Percentiles rank a stretch among this genome's conserved stretches.
These are phyloP conservation scores for Cutaneotrichosporon cutaneum DNA, from an alignment of 1,284 basidiomycete genomes.

Conservation along the genomic window DNA sequence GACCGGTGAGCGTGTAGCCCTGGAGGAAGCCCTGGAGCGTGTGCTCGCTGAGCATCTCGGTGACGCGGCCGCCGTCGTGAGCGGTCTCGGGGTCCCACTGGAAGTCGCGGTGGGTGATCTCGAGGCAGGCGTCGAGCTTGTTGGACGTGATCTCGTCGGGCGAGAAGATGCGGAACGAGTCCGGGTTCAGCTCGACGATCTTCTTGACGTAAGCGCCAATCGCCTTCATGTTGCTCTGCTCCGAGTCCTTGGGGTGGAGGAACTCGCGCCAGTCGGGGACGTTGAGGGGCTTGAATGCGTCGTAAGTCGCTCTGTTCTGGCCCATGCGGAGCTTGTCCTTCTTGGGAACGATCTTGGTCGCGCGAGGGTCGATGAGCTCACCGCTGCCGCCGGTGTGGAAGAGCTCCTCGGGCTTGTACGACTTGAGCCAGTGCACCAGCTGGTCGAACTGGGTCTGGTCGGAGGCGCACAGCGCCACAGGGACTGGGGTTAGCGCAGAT, in stretches of 20 bases:
- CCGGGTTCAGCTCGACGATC: constrained; percentile 65
- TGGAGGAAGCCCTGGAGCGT: constrained; percentile 84
- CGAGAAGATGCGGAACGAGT: constrained; percentile 80
- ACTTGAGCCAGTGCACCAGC: constrained; percentile 68
- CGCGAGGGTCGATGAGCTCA: constrained; percentile 39
- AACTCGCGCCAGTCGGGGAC: constrained; percentile 67
- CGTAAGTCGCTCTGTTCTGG: constrained; percentile 59
- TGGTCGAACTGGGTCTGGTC: constrained; percentile 63
- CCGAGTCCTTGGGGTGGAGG: constrained; percentile 59
- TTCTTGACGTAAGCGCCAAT: constrained; percentile 31
- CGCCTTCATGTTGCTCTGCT: constrained; percentile 72
- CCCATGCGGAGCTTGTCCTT: constrained; percentile 44
- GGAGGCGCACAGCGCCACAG: constrained; percentile 52
- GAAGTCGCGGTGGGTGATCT: constrained; percentile 57
- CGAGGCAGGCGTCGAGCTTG: constrained; percentile 76
- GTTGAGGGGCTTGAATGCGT: constrained; percentile 62
- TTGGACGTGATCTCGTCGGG: constrained; percentile 82
- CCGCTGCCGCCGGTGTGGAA: constrained; percentile 58
- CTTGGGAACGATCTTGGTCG: constrained; percentile 46
- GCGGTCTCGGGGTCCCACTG: constrained; percentile 28
- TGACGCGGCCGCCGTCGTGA: constrained; percentile 57
- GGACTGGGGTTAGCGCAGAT: background rate
- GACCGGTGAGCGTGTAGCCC: constrained; percentile 68
- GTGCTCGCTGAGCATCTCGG: constrained; percentile 85
- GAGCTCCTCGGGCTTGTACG: constrained; percentile 65